Conservation (phyloP, 2,329 filamentous ascomycete species). For the Alternaria infectoria region DNA sequence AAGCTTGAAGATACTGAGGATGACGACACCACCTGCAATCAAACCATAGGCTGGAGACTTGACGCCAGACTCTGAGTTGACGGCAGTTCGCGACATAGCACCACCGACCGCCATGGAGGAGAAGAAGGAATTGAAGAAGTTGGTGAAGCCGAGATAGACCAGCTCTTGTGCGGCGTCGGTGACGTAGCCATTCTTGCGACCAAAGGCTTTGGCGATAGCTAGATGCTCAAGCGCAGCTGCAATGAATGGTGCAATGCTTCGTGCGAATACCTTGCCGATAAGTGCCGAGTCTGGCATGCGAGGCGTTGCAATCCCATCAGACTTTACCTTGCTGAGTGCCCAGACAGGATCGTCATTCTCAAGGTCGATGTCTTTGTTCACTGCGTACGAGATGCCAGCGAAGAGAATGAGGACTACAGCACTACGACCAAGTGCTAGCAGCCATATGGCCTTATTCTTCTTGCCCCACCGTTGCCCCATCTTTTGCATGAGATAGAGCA, state of each 20-base stretch:
- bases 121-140: constrained; percentile 70
- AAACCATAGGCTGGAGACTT: constrained; percentile 66
- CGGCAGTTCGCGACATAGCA: constrained; percentile 71
- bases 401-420: constrained; percentile 67
- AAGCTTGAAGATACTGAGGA: constrained; percentile 67
- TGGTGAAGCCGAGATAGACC: constrained; percentile 66
- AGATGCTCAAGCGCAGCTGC: constrained; percentile 68
- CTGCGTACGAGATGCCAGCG: constrained; percentile 67
- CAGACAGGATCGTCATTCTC: constrained; percentile 58
- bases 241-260: constrained; percentile 66
- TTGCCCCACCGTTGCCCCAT: constrained; percentile 65
- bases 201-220: constrained; percentile 69
- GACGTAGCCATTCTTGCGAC: constrained; percentile 65
- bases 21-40: constrained; percentile 66
- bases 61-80: constrained; percentile 70
- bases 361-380: constrained; percentile 58
- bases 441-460: constrained; percentile 64
- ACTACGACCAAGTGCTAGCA: constrained; percentile 65
- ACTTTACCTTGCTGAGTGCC: constrained; percentile 63
- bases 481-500: constrained; percentile 64
- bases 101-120: constrained; percentile 69
- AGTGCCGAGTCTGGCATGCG: constrained; percentile 56
- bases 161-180: constrained; percentile 71
- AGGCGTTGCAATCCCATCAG: constrained; percentile 61
- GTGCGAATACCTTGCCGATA: constrained; percentile 60